phyloP scores from a whole-genome alignment of 2,329 filamentous ascomycete species.

The Achaetomium macrosporum region DNA sequence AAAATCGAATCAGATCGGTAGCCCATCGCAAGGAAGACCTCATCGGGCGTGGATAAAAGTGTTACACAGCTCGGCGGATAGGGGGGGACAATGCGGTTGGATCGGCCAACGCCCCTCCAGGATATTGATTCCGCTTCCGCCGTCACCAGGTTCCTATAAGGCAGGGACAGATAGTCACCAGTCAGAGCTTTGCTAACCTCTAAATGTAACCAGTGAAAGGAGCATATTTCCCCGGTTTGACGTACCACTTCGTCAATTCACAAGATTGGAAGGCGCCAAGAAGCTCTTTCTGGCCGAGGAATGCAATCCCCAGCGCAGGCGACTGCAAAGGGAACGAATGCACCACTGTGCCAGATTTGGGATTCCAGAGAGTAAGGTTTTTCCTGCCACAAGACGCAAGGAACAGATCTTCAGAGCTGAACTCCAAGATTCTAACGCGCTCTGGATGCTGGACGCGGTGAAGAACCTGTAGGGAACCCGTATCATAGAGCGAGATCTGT shows the following conservation, averaged over 20 bases:
- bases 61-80: conserved; percentile 15
- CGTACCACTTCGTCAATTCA: conserved; percentile 21
- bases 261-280: conserved; percentile 18
- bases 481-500: conserved; percentile 28
- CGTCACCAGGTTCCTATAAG: conserved; percentile 13
- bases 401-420: conserved; percentile 23
- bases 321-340: conserved; percentile 19
- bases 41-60: conserved; percentile 12
- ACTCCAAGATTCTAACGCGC: conserved; percentile 24
- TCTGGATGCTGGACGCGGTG: conserved; percentile 25
- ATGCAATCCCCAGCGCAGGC: conserved; percentile 13
- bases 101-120: not conserved
- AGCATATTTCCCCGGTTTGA: not conserved
- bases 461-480: conserved; percentile 21
- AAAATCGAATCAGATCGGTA: conserved; percentile 23
- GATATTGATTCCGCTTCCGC: conserved; percentile 13
- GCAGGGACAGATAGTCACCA: too few relatives aligned
- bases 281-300: conserved; percentile 14
- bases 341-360: conserved; percentile 11
- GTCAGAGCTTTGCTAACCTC: too few relatives aligned
- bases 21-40: conserved; percentile 23
- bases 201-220: too few relatives aligned
- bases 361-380: conserved; percentile 22
- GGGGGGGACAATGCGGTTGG: conserved; percentile 5
- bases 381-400: conserved; percentile 24